Conservation (phyloP, 495 filamentous ascomycete species). For the Neurospora cerealis region DNA sequence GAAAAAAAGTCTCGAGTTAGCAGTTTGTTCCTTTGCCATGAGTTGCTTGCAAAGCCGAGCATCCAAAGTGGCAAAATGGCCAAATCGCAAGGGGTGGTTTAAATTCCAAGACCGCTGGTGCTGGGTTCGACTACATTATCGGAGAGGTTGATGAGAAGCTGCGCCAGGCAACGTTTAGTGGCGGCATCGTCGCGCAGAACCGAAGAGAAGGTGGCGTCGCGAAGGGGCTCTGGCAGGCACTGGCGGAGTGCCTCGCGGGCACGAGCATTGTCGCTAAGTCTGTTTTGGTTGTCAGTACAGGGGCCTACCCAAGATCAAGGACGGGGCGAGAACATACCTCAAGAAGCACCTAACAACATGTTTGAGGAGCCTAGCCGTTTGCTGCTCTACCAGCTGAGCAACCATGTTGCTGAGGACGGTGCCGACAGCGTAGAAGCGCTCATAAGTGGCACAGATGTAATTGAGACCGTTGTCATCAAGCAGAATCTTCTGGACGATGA, state of each 20-base stretch:
- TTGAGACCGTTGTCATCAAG: slow-evolving; percentile 94
- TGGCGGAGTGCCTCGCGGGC: slow-evolving; percentile 92
- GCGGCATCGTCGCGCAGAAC: slow-evolving; percentile 95
- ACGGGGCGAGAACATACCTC: slow-evolving; percentile 44
- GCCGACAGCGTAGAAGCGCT: slow-evolving; percentile 97
- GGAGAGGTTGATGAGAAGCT: slow-evolving; percentile 92
- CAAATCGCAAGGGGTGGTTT: neutral
- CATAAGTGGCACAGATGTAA: slow-evolving; percentile 98
- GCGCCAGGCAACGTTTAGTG: slow-evolving; percentile 93
- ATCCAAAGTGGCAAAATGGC: neutral
- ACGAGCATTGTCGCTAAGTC: slow-evolving; percentile 90
- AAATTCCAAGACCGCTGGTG: slow-evolving; percentile 25
- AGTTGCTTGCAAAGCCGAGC: neutral
- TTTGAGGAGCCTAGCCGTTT: slow-evolving; percentile 92
- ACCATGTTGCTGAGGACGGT: slow-evolving; percentile 99
- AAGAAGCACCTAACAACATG: slow-evolving; percentile 97
- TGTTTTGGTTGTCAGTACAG: slow-evolving; percentile 24
- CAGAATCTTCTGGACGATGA: slow-evolving; percentile 99
- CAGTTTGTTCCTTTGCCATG: neutral
- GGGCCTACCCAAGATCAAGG: slow-evolving; percentile 1
- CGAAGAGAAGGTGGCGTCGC: slow-evolving; percentile 92
- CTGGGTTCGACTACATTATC: slow-evolving; percentile 70
- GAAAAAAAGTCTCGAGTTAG: neutral
- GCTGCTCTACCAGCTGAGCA: slow-evolving; percentile 89
- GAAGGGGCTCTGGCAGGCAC: slow-evolving; percentile 91